Conservation (phyloP, 345 rosid genomes). For the sweet orange (Citrus sinensis) region DVS_A1.0 CM039163.1:3801501-3802000, state of each 20-base stretch:
- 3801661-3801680: conserved; percentile 48
- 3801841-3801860: conserved; percentile 29
- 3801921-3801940: conserved; percentile 16
- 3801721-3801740: not conserved
- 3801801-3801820: not conserved
- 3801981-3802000: not conserved
- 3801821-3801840: conserved; percentile 47
- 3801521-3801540: conserved; percentile 55
- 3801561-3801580: conserved; percentile 34
- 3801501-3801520: conserved; percentile 44
- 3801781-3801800: not conserved
- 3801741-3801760: not conserved
- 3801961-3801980: not conserved
- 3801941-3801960: not conserved
- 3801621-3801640: conserved; percentile 60
- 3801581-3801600: conserved; percentile 7
- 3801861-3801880: conserved; percentile 54
- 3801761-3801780: not conserved
- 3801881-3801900: conserved; percentile 58
- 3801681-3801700: conserved; percentile 61
- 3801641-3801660: conserved; percentile 49
- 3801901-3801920: conserved; percentile 53
- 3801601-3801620: conserved; percentile 33
- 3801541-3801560: conserved; percentile 57
- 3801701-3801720: conserved; percentile 27